A percentile compares a stretch with the other conserved stretches of the same genome.
Conservation (phyloP, 2,329 filamentous ascomycete genomes). For the Aureobasidium subglaciale region DNA sequence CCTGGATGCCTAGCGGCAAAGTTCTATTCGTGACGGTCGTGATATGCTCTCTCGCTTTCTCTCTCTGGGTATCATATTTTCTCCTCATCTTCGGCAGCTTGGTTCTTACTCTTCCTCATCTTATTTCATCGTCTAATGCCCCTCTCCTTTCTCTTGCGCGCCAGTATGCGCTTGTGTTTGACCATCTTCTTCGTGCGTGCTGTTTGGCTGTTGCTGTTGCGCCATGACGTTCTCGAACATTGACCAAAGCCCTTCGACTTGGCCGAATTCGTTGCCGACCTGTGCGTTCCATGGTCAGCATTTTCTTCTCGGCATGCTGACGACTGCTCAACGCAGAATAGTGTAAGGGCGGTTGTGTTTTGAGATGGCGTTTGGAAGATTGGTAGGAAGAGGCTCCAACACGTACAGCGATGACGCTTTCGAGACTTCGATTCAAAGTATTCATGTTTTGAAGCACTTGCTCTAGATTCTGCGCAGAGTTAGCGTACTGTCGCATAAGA, state of each 20-base stretch:
- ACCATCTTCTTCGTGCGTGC: not conserved
- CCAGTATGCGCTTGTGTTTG: not conserved
- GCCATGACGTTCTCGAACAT: conserved; percentile 97
- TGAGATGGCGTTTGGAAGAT: conserved; percentile 43
- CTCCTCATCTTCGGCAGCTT: too few species aligned
- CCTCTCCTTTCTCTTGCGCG: not conserved
- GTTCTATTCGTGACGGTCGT: too few species aligned
- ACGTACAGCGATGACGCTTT: conserved; percentile 78
- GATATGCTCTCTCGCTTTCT: too few species aligned
- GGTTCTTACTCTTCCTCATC: not conserved
- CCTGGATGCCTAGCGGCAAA: too few species aligned
- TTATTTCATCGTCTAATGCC: not conserved
- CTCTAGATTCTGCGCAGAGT: conserved; percentile 67
- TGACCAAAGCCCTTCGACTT: conserved; percentile 92
- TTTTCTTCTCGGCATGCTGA: too few species aligned
- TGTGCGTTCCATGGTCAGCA: conserved; percentile 25
- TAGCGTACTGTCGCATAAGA: too few species aligned
- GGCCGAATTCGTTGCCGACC: conserved; percentile 92
- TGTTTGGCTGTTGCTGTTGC: conserved; percentile 41
- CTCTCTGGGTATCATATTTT: too few species aligned
- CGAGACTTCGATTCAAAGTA: conserved; percentile 83
- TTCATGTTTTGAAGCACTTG: conserved; percentile 94
- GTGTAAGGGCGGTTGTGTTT: too few species aligned
- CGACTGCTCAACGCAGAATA: too few species aligned
- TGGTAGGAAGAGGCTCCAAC: not conserved